Percentiles rank a stretch among this genome's conserved stretches.
These are phyloP conservation scores for Arabis alpina DNA, from an alignment of 345 rosid species.

Conservation along the genomic window DNA sequence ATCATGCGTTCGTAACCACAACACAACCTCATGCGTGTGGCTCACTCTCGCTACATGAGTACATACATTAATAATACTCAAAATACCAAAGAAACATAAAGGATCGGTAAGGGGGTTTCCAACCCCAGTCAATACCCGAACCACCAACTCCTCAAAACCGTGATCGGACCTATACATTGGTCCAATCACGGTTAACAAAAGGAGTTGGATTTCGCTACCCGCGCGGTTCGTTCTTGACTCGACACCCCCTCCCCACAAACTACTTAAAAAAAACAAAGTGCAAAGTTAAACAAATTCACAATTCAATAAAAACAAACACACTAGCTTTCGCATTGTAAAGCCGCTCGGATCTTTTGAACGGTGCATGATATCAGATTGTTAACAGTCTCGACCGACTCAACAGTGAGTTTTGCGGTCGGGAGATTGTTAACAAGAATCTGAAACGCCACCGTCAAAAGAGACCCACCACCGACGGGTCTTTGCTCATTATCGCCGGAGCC, in stretches of 20 bases:
- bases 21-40: slow-evolving; percentile 21
- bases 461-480: slow-evolving; percentile 52
- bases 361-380: slow-evolving; percentile 78
- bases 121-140: slow-evolving; percentile 99
- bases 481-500: slow-evolving; percentile 28
- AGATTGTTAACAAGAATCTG: slow-evolving; percentile 80
- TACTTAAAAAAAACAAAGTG: slow-evolving; percentile 10
- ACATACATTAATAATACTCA: background rate
- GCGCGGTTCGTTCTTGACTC: slow-evolving; percentile 99
- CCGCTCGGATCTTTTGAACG: slow-evolving; percentile 71
- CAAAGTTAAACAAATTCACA: slow-evolving; percentile 20
- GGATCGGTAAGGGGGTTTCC: slow-evolving; percentile 49
- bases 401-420: slow-evolving; percentile 80
- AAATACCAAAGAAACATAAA: background rate
- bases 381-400: slow-evolving; percentile 81
- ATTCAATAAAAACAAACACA: background rate
- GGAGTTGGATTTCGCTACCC: slow-evolving; percentile 56
- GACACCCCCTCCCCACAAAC: slow-evolving; percentile 54
- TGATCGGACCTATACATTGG: slow-evolving; percentile 15
- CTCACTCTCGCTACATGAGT: slow-evolving; percentile 27
- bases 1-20: slow-evolving; percentile 17
- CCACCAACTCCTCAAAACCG: slow-evolving; percentile 77
- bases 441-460: slow-evolving; percentile 78
- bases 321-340: slow-evolving; percentile 47
- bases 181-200: slow-evolving; percentile 52